A percentile compares a stretch with the other conserved stretches of the same genome.
Conservation (phyloP, 2,329 filamentous ascomycete species). For the Nothopassalora personata region DNA sequence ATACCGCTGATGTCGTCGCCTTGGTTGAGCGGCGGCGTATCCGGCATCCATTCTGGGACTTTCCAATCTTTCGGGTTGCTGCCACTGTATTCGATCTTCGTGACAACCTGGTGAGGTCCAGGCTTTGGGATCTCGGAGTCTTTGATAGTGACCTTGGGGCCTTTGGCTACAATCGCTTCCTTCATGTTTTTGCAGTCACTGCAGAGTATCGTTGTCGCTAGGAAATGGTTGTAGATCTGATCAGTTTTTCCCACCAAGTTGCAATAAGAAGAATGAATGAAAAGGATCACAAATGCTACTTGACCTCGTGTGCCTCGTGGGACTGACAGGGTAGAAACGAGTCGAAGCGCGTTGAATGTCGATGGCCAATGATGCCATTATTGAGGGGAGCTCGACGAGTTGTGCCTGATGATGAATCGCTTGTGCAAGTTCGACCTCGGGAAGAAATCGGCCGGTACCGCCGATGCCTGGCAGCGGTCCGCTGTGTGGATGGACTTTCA, state of each 20-base stretch:
- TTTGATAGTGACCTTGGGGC: slow-evolving; percentile 33
- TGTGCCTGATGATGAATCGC: background rate
- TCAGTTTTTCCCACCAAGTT: background rate
- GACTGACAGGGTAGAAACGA: slow-evolving; percentile 10
- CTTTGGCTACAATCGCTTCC: slow-evolving; percentile 33
- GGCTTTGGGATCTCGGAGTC: slow-evolving; percentile 42
- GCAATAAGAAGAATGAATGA: background rate
- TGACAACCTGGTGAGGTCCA: slow-evolving; percentile 28
- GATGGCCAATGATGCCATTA: slow-evolving; percentile 11
- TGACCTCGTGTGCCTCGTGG: slow-evolving; percentile 1
- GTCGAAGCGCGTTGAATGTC: slow-evolving; percentile 2
- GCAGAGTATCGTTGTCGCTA: background rate
- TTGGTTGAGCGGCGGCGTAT: slow-evolving; percentile 22
- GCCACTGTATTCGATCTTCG: slow-evolving; percentile 29
- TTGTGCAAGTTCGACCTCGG: background rate
- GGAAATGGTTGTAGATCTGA: background rate
- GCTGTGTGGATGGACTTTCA: background rate
- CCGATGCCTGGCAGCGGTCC: background rate
- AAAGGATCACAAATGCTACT: slow-evolving; percentile 14
- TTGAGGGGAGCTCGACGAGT: slow-evolving; percentile 2
- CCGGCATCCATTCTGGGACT: slow-evolving; percentile 17
- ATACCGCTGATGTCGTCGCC: slow-evolving; percentile 38
- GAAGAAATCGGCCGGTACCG: background rate
- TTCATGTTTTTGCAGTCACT: slow-evolving; percentile 27
- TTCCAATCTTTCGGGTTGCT: slow-evolving; percentile 33